A percentile compares a stretch with the other conserved stretches of the same genome.
These are phyloP conservation scores for Saturnispora ahearnii DNA, from an alignment of 805 yeast species.

Conservation along the genomic window DNA sequence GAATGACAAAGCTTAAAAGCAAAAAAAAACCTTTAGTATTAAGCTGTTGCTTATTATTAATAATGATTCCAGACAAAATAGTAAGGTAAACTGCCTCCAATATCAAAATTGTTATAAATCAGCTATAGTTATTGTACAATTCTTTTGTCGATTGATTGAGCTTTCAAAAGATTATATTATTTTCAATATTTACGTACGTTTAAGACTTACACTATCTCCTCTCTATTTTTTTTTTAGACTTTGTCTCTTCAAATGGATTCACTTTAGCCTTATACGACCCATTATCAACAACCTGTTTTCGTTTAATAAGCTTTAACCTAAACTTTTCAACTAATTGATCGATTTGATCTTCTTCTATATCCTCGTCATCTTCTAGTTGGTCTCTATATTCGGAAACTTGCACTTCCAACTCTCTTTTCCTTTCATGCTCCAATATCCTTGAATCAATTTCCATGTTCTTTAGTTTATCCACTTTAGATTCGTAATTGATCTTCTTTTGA, in stretches of 20 bases:
- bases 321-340: slow-evolving; percentile 25
- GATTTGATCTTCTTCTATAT: slow-evolving; percentile 29
- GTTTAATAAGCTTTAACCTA: slow-evolving; percentile 11
- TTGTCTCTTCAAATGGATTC: slow-evolving; percentile 13
- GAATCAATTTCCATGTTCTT: slow-evolving; percentile 13
- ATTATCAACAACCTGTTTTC: not conserved
- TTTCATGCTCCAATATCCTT: slow-evolving; percentile 30
- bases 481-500: slow-evolving; percentile 9
- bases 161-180: too few species aligned
- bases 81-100: too few species aligned
- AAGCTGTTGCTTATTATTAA: too few species aligned
- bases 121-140: too few species aligned
- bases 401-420: slow-evolving; percentile 34
- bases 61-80: too few species aligned
- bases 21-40: too few species aligned
- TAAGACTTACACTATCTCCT: too few species aligned
- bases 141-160: too few species aligned
- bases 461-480: slow-evolving; percentile 10
- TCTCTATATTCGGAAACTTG: slow-evolving; percentile 44
- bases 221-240: not conserved
- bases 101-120: too few species aligned
- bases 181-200: too few species aligned
- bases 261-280: slow-evolving; percentile 13
- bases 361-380: slow-evolving; percentile 37
- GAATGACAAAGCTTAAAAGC: too few species aligned